Percentiles rank a stretch among this genome's conserved stretches.
These are phyloP conservation scores for Kluyveromyces siamensis DNA, from an alignment of 805 yeast genomes.

Conservation along the genomic window DNA sequence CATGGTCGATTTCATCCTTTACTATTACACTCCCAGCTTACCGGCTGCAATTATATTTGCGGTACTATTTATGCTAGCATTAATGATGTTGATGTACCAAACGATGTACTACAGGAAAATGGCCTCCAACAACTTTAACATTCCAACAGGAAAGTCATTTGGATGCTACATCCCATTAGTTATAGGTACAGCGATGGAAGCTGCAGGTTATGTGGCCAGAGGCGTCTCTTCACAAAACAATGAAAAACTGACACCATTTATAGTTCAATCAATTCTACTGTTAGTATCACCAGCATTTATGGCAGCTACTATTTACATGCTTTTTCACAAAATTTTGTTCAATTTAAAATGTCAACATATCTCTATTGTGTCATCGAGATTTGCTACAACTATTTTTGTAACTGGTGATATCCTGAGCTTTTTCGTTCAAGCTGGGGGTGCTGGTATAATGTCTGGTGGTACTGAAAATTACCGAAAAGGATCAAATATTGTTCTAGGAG, in stretches of 20 bases:
- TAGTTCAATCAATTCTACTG: conserved; percentile 18
- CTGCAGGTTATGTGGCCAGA: conserved; percentile 19
- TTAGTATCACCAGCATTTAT: conserved; percentile 24
- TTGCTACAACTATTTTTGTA: conserved; percentile 20
- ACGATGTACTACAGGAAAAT: too few species aligned
- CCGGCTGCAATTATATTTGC: too few species aligned
- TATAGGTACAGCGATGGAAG: conserved; percentile 13
- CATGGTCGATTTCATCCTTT: too few species aligned
- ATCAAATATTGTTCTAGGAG: conserved; percentile 16
- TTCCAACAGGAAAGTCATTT: too few species aligned
- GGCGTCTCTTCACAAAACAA: conserved; percentile 6
- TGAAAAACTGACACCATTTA: conserved; percentile 9
- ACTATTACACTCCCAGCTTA: too few species aligned
- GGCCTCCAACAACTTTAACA: too few species aligned
- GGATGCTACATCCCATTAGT: conserved; percentile 9
- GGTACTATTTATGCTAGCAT: too few species aligned
- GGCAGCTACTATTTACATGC: conserved; percentile 26
- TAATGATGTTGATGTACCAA: too few species aligned
- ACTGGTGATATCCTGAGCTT: conserved; percentile 23
- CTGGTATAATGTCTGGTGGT: conserved; percentile 15
- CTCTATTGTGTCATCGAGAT: conserved; percentile 8
- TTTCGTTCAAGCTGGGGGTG: conserved; percentile 24
- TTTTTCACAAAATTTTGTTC: conserved; percentile 15
- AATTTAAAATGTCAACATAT: conserved; percentile 5
- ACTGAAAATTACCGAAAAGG: conserved; percentile 9